Base-by-base conservation (phyloP, 371 early-diverging fungal genomes). In the Quaeritorhiza haematococci region DNA sequence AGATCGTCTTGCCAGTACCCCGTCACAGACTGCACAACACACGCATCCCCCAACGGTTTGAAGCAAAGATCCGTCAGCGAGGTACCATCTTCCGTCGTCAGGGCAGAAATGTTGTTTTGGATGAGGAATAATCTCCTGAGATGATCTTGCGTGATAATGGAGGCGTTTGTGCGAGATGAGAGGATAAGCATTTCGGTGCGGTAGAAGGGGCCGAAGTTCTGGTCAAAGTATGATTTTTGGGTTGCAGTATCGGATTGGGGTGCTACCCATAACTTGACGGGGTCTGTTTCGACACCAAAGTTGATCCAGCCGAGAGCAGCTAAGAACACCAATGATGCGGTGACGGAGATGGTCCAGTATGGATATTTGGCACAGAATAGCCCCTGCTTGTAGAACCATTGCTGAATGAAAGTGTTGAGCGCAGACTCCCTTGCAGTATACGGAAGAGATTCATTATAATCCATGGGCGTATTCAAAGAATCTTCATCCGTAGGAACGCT, bases 1-100 rank as follows among this genome's bases (percentile, higher is more conserved):
- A 78, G 59, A 49, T 84, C 80, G n/a, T 78, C 72, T 55, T 81
- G 73, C 84, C 85, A 88, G 60, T 87, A 88, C 0, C 87, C 87
- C 7, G 89, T 83, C 5, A 87, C 76, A 1, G 87, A 86, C 56
- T 87, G 86, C 17, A 85, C 71, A 29, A 84, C 78, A 57, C 89
- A 89, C 1, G 69, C 81, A 33, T 82, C 80, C 0, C 80, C 84
- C 23, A 71, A 79, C 1, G 89, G 89, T 51, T 81, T 79, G 46
- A 85, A 75, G 56, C 89, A 89, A n/a, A 89, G 67, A 52, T 87
- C 84, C 26, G 76, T 63, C 17, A 89, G 61, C 0, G 73, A 74
- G 43, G 32, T 2, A 34, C 35, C 45, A 5, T 28, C 17, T n/a
- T n/a, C n/a, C 6, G 48, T 24, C 41, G 21, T 64, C 29, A 84